Percentiles rank a stretch among this genome's conserved stretches.
Evolutionary conservation across 306 rosid species (phyloP).

Genomic region (Cicer arietinum): DNA sequence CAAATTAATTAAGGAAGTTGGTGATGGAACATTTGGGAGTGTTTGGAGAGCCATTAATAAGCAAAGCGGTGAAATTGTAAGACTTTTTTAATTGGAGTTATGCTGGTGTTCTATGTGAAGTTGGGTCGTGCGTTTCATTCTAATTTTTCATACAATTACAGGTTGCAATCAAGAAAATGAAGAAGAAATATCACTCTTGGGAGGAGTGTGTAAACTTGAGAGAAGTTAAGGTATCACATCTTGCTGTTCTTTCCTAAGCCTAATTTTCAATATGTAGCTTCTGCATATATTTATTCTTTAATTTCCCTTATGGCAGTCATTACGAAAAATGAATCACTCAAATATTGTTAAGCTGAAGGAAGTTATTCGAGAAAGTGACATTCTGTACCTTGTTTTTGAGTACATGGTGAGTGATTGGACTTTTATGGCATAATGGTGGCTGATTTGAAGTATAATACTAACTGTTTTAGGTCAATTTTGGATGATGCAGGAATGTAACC

Average conservation of each 20-base stretch:
- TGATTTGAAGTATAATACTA: constrained; percentile 13
- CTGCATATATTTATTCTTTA: constrained; percentile 30
- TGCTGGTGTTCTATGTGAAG: not conserved
- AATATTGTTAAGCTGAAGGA: constrained; percentile 95
- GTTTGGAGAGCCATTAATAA: constrained; percentile 94
- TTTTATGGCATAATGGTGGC: not conserved
- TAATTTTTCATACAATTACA: constrained; percentile 45
- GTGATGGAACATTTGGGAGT: constrained; percentile 96
- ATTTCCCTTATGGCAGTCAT: constrained; percentile 58
- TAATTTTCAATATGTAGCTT: not conserved
- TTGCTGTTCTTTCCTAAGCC: constrained; percentile 7
- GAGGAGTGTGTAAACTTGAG: constrained; percentile 95
- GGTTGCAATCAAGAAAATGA: constrained; percentile 98
- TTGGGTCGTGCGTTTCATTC: constrained; percentile 7
- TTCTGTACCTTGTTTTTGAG: constrained; percentile 86
- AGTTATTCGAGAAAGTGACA: constrained; percentile 90
- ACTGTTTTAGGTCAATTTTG: constrained; percentile 25
- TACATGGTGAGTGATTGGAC: constrained; percentile 73
- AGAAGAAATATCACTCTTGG: constrained; percentile 93
- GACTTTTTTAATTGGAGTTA: constrained; percentile 43
- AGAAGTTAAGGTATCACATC: constrained; percentile 80
- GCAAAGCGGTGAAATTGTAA: constrained; percentile 94
- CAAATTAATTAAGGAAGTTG: constrained; percentile 95
- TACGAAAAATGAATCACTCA: constrained; percentile 84
- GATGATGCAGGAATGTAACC: constrained; percentile 71